Percentiles rank a stretch among this genome's conserved stretches.
These are phyloP conservation scores for Pichia sp. DNA, from an alignment of 1,139 yeast species.

Conservation along the genomic window DNA sequence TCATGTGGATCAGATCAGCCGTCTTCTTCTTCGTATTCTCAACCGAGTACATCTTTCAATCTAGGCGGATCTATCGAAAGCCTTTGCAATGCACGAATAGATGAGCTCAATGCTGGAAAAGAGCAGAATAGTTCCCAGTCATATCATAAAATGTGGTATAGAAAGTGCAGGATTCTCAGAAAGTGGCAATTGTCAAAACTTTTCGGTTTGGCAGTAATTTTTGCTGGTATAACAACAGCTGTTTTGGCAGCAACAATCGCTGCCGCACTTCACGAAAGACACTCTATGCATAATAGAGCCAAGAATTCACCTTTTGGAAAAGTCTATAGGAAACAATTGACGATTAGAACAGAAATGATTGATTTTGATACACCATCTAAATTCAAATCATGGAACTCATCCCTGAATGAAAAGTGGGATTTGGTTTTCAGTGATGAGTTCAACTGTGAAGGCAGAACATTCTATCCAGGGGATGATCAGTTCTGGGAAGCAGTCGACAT, in stretches of 20 bases:
- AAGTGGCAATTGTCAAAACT: slow-evolving; percentile 4
- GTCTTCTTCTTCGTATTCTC: too few relatives aligned
- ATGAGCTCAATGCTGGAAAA: too few relatives aligned
- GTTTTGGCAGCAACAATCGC: slow-evolving; percentile 4
- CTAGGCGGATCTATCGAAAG: too few relatives aligned
- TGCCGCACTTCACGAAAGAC: slow-evolving; percentile 1
- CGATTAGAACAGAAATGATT: slow-evolving; percentile 24
- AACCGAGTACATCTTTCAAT: too few relatives aligned
- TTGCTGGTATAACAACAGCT: slow-evolving; percentile 1
- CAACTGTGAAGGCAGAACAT: slow-evolving; percentile 74
- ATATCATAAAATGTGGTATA: too few relatives aligned
- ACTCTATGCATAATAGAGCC: neutral
- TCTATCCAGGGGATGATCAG: slow-evolving; percentile 78
- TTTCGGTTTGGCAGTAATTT: slow-evolving; percentile 1
- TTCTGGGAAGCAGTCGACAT: slow-evolving; percentile 73
- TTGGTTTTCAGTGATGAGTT: slow-evolving; percentile 82
- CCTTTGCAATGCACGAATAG: too few relatives aligned
- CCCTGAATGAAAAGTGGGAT: slow-evolving; percentile 57
- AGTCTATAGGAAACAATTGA: slow-evolving; percentile 1
- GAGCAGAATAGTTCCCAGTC: too few relatives aligned
- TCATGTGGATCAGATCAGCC: too few relatives aligned
- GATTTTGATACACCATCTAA: slow-evolving; percentile 74
- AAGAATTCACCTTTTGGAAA: slow-evolving; percentile 3
- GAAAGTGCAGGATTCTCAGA: neutral
- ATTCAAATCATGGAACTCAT: slow-evolving; percentile 39